Evolutionary conservation across 2,329 filamentous ascomycete species (phyloP), one percentile per base, ranked within the genome.

Genomic region (Apiospora phragmitis): DNA sequence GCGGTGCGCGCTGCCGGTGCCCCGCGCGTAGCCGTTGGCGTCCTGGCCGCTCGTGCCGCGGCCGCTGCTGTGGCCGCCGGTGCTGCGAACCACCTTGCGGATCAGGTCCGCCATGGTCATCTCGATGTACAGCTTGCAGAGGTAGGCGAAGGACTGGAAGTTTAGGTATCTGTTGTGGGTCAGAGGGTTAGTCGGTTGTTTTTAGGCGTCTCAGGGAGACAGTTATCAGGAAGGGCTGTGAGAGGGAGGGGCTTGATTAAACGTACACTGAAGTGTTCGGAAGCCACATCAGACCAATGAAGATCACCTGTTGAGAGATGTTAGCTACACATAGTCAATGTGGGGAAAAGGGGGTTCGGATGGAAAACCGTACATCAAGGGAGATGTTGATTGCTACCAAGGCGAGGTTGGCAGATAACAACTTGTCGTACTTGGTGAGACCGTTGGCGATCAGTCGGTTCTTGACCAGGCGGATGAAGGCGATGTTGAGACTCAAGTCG

Each of bases 81-180:
- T 69, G 41, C 71, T 71, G 26, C 70, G 51, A 2, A 76, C 77
- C 14, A 78, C 73, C 71, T 78, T 79, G 59, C 72, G 80, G 74
- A 84, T 84, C 24, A 84, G 80, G 70, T 81, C 80, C 71, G 83
- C 81, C 83, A 84, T 84, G 38, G 78, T 80, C 79, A 84, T 82
- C 73, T 84, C 83, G 72, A 84, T 84, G 73, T 84, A 81, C 49
- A 84, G 78, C 71, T 84, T 84, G 68, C 83, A 81, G 18, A 83
- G 76, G 74, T 84, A 84, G 16, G 81, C 82, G 7, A 84, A 77
- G 1, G 83, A 82, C 68, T 83, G 81, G 74, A 84, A 83, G 73
- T 83, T 82, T 29, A 83, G 80, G 73, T 83, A 84, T 18, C 65
- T 70, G 42, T n/a, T 9, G 6, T 4, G 32, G 21, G n/a, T 1